phyloP scores from a whole-genome alignment of 352 stramenopile species.

The Pythium volutum region DNA sequence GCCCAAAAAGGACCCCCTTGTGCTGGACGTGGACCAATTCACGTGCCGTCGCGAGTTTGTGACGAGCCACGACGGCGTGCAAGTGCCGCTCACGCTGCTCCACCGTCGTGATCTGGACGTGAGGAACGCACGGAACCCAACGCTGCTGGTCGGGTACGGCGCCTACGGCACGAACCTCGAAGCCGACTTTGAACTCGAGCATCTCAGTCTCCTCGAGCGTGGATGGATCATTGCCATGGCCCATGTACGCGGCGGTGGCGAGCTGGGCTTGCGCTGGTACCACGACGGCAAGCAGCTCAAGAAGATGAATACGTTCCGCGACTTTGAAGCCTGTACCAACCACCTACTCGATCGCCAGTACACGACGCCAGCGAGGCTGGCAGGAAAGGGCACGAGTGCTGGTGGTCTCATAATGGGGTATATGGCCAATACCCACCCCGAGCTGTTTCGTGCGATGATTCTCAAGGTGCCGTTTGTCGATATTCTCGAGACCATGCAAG shows the following conservation, averaged over 20 bases:
- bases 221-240: slow-evolving; percentile 89
- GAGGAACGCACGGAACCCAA: slow-evolving; percentile 62
- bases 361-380: slow-evolving; percentile 59
- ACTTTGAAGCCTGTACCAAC: slow-evolving; percentile 72
- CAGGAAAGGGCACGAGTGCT: slow-evolving; percentile 79
- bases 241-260: slow-evolving; percentile 86
- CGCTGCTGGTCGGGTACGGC: slow-evolving; percentile 87
- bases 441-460: slow-evolving; percentile 73
- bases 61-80: slow-evolving; percentile 24
- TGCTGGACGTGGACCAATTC: slow-evolving; percentile 17
- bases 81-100: slow-evolving; percentile 78
- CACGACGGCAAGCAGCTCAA: slow-evolving; percentile 65
- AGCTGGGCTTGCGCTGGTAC: slow-evolving; percentile 88
- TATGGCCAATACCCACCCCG: slow-evolving; percentile 79
- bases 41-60: slow-evolving; percentile 24
- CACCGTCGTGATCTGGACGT: slow-evolving; percentile 48
- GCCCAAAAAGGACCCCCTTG: not conserved
- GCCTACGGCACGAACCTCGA: slow-evolving; percentile 88
- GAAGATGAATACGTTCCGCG: slow-evolving; percentile 87
- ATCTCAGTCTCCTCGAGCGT: slow-evolving; percentile 80
- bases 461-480: slow-evolving; percentile 91
- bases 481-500: slow-evolving; percentile 84
- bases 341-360: slow-evolving; percentile 60
- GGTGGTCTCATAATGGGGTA: slow-evolving; percentile 85
- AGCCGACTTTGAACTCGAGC: slow-evolving; percentile 81